These are phyloP conservation scores for Ophiostoma australiae DNA, from an alignment of 2,329 filamentous ascomycete species.

Conservation along the genomic window DNA sequence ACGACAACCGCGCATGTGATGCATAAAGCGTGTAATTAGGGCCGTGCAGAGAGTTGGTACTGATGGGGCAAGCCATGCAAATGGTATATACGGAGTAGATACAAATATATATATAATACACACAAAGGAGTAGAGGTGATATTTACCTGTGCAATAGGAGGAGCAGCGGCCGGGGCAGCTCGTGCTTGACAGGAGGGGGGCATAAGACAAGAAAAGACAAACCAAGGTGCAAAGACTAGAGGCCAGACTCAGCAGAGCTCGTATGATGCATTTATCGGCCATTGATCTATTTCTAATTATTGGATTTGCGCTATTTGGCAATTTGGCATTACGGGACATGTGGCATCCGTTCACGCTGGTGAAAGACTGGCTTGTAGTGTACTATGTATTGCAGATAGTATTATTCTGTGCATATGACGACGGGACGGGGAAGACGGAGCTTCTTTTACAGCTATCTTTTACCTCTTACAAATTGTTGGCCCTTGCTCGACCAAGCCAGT, in stretches of 20 bases:
- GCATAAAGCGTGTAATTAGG: not conserved
- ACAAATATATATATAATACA: too few relatives aligned
- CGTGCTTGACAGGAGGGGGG: too few relatives aligned
- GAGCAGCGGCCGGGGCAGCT: too few relatives aligned
- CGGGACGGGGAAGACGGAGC: constrained; percentile 1
- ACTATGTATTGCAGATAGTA: not conserved
- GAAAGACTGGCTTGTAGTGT: not conserved
- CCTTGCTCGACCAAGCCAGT: not conserved
- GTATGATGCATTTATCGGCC: not conserved
- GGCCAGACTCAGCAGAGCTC: not conserved
- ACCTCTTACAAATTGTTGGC: constrained; percentile 2
- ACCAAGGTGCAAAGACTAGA: too few relatives aligned
- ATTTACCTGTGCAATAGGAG: too few relatives aligned
- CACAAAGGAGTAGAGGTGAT: too few relatives aligned
- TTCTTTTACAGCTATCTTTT: not conserved
- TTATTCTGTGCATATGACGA: not conserved
- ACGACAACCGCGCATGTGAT: not conserved
- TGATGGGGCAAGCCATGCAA: not conserved
- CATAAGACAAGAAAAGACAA: too few relatives aligned
- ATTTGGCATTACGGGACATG: not conserved
- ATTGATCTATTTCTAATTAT: not conserved
- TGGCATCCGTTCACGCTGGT: not conserved
- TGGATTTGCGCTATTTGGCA: too few relatives aligned
- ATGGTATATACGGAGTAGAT: too few relatives aligned
- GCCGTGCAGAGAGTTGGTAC: not conserved